Percentiles rank a stretch among this genome's conserved stretches.
These are phyloP conservation scores for Trichoderma simmonsii DNA, from an alignment of 2,329 filamentous ascomycete species.

Conservation along the genomic window DNA sequence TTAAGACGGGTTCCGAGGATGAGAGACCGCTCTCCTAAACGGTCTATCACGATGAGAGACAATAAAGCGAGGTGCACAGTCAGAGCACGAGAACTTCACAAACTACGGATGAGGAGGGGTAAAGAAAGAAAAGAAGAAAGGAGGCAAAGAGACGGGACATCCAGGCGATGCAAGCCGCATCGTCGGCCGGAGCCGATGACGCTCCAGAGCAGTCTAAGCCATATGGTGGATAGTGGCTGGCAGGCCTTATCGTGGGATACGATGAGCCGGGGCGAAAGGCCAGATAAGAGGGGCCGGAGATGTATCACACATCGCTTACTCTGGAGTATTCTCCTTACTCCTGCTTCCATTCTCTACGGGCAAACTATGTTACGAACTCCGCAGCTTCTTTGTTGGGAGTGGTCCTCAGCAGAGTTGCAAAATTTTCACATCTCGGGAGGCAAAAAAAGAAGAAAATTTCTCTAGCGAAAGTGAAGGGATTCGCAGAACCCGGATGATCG, in stretches of 20 bases:
- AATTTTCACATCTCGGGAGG: neutral
- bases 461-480: neutral
- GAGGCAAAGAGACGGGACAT: neutral
- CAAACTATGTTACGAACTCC: neutral
- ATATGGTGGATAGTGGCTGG: constrained; percentile 15
- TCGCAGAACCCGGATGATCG: neutral
- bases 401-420: neutral
- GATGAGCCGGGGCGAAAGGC: neutral
- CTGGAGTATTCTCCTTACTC: neutral
- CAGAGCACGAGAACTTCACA: neutral
- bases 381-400: neutral
- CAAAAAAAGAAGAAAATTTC: neutral
- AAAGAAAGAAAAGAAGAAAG: neutral
- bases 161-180: constrained; percentile 1
- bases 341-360: neutral
- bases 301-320: neutral
- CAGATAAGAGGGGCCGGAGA: constrained; percentile 1
- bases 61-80: constrained; percentile 1
- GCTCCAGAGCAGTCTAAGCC: constrained; percentile 1
- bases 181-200: constrained; percentile 18
- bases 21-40: constrained; percentile 5
- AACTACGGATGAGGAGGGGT: neutral
- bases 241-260: constrained; percentile 13
- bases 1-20: neutral
- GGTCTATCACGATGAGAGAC: neutral